A percentile compares a stretch with the other conserved stretches of the same genome.
Conservation (phyloP, 179 eudicot genomes). For the Spergularia azorica region DNA sequence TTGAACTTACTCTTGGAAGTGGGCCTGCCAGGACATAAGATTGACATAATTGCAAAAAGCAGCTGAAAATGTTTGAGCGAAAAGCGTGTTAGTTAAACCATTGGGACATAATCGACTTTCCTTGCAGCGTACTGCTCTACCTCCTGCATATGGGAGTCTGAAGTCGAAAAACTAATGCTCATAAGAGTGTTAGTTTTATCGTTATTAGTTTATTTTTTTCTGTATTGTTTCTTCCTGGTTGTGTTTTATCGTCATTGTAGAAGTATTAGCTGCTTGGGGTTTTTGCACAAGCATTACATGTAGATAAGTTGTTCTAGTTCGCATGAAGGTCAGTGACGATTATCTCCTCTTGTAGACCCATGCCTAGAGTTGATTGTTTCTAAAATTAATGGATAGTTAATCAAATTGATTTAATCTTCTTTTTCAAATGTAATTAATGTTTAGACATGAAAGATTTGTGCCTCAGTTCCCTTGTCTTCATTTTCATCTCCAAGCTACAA, state of each 20-base stretch:
- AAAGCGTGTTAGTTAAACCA: background rate
- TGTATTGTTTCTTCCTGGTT: slow-evolving; percentile 12
- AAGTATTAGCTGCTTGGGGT: slow-evolving; percentile 33
- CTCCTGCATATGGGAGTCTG: background rate
- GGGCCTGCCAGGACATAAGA: slow-evolving; percentile 50
- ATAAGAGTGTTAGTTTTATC: slow-evolving; percentile 30
- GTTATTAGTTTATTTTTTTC: slow-evolving; percentile 16
- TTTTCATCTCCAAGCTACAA: background rate
- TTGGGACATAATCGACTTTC: slow-evolving; percentile 5
- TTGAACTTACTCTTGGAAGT: slow-evolving; percentile 92
- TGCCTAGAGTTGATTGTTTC: slow-evolving; percentile 31
- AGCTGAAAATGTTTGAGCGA: background rate
- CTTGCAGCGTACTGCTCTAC: slow-evolving; percentile 18
- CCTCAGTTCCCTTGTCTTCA: background rate
- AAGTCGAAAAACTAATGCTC: slow-evolving; percentile 14
- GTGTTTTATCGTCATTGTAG: slow-evolving; percentile 24
- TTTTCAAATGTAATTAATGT: slow-evolving; percentile 17
- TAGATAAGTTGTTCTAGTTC: slow-evolving; percentile 44
- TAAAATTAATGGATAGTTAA: slow-evolving; percentile 16
- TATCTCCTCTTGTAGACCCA: slow-evolving; percentile 31
- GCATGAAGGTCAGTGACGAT: slow-evolving; percentile 28
- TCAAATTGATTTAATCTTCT: slow-evolving; percentile 18
- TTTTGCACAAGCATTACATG: slow-evolving; percentile 37
- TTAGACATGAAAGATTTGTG: background rate
- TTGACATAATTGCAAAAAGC: background rate